These are phyloP conservation scores for Phytophthora fragariae DNA, from an alignment of 352 stramenopile genomes.

Conservation along the genomic window DNA sequence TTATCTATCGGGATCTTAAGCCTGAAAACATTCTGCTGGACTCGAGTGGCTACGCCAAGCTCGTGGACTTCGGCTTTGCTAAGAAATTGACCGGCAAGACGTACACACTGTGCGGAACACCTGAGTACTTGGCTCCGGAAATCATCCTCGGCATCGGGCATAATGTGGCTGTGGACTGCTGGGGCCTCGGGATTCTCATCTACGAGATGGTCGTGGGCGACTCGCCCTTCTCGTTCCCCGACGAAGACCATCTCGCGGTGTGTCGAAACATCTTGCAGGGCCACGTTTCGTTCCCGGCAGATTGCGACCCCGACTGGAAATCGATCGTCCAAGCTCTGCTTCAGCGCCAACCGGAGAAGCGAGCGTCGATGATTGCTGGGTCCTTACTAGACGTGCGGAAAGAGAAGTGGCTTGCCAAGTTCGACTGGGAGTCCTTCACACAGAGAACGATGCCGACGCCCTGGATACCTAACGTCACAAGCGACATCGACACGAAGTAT, in stretches of 20 bases:
- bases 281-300: constrained; percentile 91
- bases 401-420: constrained; percentile 48
- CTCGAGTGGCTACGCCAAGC: constrained; percentile 67
- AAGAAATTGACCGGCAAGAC: constrained; percentile 79
- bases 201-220: constrained; percentile 97
- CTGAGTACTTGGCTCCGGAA: constrained; percentile 89
- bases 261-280: constrained; percentile 95
- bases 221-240: constrained; percentile 91
- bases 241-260: constrained; percentile 95
- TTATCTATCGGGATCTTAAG: constrained; percentile 80
- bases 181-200: constrained; percentile 95
- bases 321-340: constrained; percentile 49
- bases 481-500: constrained; percentile 49
- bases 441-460: constrained; percentile 42
- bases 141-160: constrained; percentile 88
- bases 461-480: constrained; percentile 52
- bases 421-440: constrained; percentile 57
- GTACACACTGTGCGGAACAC: constrained; percentile 83
- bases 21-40: constrained; percentile 82
- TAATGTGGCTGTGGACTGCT: constrained; percentile 93
- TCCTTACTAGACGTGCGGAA: constrained; percentile 40
- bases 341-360: constrained; percentile 52
- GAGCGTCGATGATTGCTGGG: constrained; percentile 41
- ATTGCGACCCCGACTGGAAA: constrained; percentile 52
- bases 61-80: constrained; percentile 82